A percentile compares a stretch with the other conserved stretches of the same genome.
These are phyloP conservation scores for Erodium maritimum DNA, from an alignment of 345 rosid genomes.

Conservation along the genomic window DNA sequence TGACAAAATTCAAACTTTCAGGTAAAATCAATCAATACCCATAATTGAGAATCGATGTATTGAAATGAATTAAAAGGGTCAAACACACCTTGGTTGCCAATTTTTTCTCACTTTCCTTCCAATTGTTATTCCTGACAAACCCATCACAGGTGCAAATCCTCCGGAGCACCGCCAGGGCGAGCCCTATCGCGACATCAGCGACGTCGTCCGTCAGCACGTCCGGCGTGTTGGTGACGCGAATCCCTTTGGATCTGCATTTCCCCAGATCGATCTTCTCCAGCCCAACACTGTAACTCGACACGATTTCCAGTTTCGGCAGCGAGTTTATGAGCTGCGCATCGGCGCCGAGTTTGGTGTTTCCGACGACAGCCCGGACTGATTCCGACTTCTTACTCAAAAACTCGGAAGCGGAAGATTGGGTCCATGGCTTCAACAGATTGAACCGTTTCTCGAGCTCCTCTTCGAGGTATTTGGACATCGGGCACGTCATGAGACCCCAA, in stretches of 20 bases:
- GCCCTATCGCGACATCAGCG: conserved; percentile 47
- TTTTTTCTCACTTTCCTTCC: conserved; percentile 28
- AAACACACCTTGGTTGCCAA: conserved; percentile 37
- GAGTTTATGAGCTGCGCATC: conserved; percentile 38
- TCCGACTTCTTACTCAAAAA: conserved; percentile 19
- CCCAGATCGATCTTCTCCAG: conserved; percentile 45
- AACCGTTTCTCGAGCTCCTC: conserved; percentile 34
- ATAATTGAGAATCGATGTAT: too few relatives aligned
- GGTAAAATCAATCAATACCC: too few relatives aligned
- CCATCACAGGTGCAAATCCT: conserved; percentile 34
- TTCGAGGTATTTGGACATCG: conserved; percentile 42
- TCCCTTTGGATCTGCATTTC: conserved; percentile 42
- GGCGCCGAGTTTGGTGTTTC: conserved; percentile 30
- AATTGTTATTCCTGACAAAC: conserved; percentile 37
- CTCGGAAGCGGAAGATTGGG: conserved; percentile 11
- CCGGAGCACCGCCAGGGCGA: conserved; percentile 42
- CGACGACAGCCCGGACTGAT: conserved; percentile 36
- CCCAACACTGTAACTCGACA: conserved; percentile 49
- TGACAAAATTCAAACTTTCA: too few relatives aligned
- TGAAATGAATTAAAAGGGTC: not conserved
- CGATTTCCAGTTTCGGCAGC: conserved; percentile 46
- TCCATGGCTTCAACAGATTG: conserved; percentile 38
- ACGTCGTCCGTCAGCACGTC: conserved; percentile 62
- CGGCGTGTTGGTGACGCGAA: conserved; percentile 50
- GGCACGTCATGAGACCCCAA: conserved; percentile 43